These are phyloP conservation scores for Vanderwaltozyma verrucispora DNA, from an alignment of 805 yeast genomes.

Conservation along the genomic window DNA sequence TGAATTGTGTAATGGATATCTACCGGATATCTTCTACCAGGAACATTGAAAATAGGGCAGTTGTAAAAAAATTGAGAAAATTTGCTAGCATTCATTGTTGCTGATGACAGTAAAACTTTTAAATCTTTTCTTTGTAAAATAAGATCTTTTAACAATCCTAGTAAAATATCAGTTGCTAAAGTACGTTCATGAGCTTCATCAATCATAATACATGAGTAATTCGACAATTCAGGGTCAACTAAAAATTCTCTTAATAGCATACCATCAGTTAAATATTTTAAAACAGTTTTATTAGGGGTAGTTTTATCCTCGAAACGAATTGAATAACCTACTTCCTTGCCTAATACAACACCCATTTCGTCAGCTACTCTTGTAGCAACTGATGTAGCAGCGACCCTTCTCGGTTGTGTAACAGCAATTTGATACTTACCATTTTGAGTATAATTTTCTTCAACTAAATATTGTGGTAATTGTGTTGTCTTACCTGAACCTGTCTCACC, in stretches of 20 bases:
- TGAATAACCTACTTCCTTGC: constrained; percentile 80
- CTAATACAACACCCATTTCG: constrained; percentile 74
- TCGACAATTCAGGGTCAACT: constrained; percentile 56
- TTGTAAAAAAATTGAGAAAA: constrained; percentile 72
- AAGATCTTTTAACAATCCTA: constrained; percentile 71
- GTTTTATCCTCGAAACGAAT: constrained; percentile 80
- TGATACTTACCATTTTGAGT: constrained; percentile 43
- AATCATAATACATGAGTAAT: constrained; percentile 76
- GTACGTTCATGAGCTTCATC: constrained; percentile 98
- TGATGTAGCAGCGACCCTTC: constrained; percentile 89
- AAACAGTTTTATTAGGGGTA: constrained; percentile 43
- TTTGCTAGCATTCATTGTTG: constrained; percentile 84
- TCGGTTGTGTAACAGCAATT: constrained; percentile 87
- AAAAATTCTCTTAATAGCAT: constrained; percentile 80
- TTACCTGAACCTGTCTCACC: constrained; percentile 94
- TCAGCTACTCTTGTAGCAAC: constrained; percentile 89
- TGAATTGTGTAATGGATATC: constrained; percentile 71
- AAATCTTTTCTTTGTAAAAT: constrained; percentile 55
- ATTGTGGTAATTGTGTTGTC: constrained; percentile 89
- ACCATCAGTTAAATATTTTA: constrained; percentile 95
- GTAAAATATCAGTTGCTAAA: constrained; percentile 72
- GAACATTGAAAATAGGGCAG: constrained; percentile 82
- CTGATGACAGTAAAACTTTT: constrained; percentile 76
- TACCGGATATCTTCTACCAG: constrained; percentile 91
- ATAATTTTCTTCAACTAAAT: constrained; percentile 72